Conservation (phyloP, 2,329 filamentous ascomycete species). For the Phaeoacremonium minimum region DNA sequence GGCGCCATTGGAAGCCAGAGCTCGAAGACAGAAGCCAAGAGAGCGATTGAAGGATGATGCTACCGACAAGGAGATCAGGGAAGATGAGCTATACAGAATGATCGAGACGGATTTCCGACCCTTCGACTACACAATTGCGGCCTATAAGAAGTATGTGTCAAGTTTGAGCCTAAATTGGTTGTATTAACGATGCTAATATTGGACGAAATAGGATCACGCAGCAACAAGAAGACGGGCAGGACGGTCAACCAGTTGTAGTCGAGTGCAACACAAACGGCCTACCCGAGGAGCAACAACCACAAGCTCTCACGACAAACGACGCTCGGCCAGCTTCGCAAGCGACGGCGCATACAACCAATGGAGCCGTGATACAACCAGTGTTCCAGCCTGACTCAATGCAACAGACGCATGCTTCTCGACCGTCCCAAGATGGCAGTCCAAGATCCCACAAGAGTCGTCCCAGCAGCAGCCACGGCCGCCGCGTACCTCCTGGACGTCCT, state of each 20-base stretch:
- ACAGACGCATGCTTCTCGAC: slow-evolving; percentile 10
- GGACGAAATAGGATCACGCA: slow-evolving; percentile 15
- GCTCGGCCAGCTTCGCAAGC: slow-evolving; percentile 32
- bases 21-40: slow-evolving; percentile 87
- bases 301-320: slow-evolving; percentile 49
- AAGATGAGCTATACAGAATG: slow-evolving; percentile 89
- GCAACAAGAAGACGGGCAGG: slow-evolving; percentile 7
- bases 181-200: slow-evolving; percentile 2
- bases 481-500: slow-evolving; percentile 20
- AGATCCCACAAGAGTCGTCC: slow-evolving; percentile 19
- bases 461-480: slow-evolving; percentile 14
- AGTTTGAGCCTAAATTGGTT: too few species aligned
- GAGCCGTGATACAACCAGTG: slow-evolving; percentile 2
- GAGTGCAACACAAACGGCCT: slow-evolving; percentile 5
- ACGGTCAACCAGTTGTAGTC: slow-evolving; percentile 4
- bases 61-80: slow-evolving; percentile 88
- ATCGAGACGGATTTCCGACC: slow-evolving; percentile 92
- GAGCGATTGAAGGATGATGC: slow-evolving; percentile 91
- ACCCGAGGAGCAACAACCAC: slow-evolving; percentile 20
- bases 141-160: slow-evolving; percentile 64
- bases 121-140: slow-evolving; percentile 88
- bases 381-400: slow-evolving; percentile 2
- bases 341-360: slow-evolving; percentile 15
- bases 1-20: slow-evolving; percentile 87
- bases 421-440: slow-evolving; percentile 14